phyloP scores from a whole-genome alignment of 75 land plant species.

The Cryptomeria japonica region DNA sequence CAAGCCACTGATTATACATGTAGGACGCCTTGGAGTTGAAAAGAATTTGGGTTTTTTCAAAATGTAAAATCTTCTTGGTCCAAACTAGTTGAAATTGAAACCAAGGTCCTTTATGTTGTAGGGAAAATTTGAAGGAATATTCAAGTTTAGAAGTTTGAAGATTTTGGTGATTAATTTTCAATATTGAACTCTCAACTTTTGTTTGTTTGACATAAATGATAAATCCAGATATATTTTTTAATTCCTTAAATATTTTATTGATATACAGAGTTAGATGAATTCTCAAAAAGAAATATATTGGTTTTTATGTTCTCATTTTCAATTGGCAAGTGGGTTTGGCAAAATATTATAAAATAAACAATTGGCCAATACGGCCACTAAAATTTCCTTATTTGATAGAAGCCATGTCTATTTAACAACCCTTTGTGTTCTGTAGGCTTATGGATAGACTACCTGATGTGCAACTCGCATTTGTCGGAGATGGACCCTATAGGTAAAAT shows the following conservation, averaged over 20 bases:
- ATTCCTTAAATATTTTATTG: not conserved
- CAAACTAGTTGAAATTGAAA: not conserved
- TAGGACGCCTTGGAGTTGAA: slow-evolving; percentile 94
- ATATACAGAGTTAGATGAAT: not conserved
- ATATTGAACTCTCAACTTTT: not conserved
- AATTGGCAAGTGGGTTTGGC: not conserved
- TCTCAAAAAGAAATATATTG: not conserved
- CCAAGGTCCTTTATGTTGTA: not conserved
- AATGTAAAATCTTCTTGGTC: slow-evolving; percentile 35
- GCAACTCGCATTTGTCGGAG: slow-evolving; percentile 91
- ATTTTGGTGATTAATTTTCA: not conserved
- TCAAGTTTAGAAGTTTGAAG: not conserved
- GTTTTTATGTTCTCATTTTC: not conserved
- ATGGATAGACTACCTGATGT: slow-evolving; percentile 88
- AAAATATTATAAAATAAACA: not conserved
- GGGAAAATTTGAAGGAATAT: not conserved
- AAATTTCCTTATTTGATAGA: not conserved
- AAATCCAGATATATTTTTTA: not conserved
- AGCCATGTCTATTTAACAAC: not conserved
- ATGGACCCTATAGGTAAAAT: slow-evolving; percentile 92
- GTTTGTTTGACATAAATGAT: not conserved
- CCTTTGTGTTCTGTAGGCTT: slow-evolving; percentile 47
- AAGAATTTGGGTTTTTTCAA: slow-evolving; percentile 94
- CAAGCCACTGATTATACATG: slow-evolving; percentile 86
- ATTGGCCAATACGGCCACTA: not conserved